phyloP scores from a whole-genome alignment of 257 asterid genomes.

The Prunella vulgaris region DNA sequence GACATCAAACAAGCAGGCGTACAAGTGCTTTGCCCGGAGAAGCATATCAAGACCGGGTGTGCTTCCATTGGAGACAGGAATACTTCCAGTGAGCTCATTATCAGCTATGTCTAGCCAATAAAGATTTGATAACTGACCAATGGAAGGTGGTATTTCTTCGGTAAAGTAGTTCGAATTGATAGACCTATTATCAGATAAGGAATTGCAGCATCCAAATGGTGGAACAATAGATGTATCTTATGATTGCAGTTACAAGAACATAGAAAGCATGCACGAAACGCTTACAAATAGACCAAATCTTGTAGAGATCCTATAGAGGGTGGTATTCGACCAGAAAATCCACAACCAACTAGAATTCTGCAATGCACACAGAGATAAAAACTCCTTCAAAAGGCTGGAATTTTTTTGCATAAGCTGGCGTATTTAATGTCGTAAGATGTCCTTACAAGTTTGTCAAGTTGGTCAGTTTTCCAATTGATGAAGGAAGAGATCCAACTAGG shows the following conservation, averaged over 20 bases:
- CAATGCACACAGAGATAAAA: slow-evolving; percentile 25
- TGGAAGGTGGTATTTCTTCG: slow-evolving; percentile 64
- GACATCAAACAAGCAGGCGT: slow-evolving; percentile 15
- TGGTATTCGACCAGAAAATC: slow-evolving; percentile 75
- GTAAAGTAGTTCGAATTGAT: slow-evolving; percentile 64
- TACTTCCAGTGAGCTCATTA: slow-evolving; percentile 61
- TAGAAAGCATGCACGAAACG: neutral
- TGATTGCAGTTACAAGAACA: neutral
- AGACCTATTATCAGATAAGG: slow-evolving; percentile 38
- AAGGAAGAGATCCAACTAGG: slow-evolving; percentile 63
- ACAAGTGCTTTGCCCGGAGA: slow-evolving; percentile 66
- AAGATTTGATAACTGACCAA: slow-evolving; percentile 54
- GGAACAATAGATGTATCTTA: too few species aligned
- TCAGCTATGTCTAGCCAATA: slow-evolving; percentile 90
- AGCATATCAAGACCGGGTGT: slow-evolving; percentile 92
- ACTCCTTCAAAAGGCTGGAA: neutral
- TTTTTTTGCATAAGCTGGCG: neutral
- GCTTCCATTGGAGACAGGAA: slow-evolving; percentile 72
- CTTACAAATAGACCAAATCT: slow-evolving; percentile 67
- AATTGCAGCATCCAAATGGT: too few species aligned
- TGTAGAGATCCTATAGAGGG: slow-evolving; percentile 60
- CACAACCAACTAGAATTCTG: slow-evolving; percentile 77
- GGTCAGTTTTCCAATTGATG: slow-evolving; percentile 49
- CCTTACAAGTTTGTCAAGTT: slow-evolving; percentile 73
- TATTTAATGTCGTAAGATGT: neutral